Conservation (phyloP, 2,329 filamentous ascomycete species). For the Exophiala viscosa region DNA sequence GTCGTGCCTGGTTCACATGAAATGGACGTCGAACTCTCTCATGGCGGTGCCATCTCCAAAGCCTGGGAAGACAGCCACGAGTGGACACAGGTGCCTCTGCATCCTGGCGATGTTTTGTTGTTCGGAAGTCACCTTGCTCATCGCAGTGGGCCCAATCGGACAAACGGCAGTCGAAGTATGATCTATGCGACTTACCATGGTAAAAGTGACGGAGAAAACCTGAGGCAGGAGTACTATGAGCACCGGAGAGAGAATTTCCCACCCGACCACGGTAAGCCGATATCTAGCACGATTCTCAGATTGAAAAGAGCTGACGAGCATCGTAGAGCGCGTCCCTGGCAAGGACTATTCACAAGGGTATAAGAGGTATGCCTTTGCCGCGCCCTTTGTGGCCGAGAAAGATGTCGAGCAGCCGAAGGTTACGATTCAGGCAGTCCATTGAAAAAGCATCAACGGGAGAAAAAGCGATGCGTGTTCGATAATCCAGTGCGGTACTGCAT, state of each 20-base stretch:
- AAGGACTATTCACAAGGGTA: constrained; percentile 19
- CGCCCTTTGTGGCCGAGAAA: constrained; percentile 16
- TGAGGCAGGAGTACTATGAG: constrained; percentile 13
- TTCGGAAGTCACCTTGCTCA: constrained; percentile 37
- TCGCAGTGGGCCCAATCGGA: constrained; percentile 32
- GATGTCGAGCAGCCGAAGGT: constrained; percentile 8
- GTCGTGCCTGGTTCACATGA: constrained; percentile 35
- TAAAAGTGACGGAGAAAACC: constrained; percentile 12
- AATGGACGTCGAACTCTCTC: constrained; percentile 34
- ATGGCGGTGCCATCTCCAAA: constrained; percentile 32
- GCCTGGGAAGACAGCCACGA: constrained; percentile 33
- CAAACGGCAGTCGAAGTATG: constrained; percentile 27
- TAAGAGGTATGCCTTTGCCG: constrained; percentile 16
- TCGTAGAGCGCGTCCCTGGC: constrained; percentile 10
- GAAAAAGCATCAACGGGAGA: background rate
- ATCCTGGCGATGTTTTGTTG: constrained; percentile 33
- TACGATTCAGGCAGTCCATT: constrained; percentile 13
- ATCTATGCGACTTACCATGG: constrained; percentile 32
- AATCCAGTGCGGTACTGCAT: no score
- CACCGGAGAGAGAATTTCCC: constrained; percentile 19
- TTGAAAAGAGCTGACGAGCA: background rate
- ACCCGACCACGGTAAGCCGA: constrained; percentile 12
- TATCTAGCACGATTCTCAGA: background rate
- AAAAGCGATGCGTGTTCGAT: no score
- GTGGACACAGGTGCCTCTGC: constrained; percentile 33